Base-by-base conservation (phyloP, 108 stramenopile genomes). In the Poteriospumella lacustris region DNA sequence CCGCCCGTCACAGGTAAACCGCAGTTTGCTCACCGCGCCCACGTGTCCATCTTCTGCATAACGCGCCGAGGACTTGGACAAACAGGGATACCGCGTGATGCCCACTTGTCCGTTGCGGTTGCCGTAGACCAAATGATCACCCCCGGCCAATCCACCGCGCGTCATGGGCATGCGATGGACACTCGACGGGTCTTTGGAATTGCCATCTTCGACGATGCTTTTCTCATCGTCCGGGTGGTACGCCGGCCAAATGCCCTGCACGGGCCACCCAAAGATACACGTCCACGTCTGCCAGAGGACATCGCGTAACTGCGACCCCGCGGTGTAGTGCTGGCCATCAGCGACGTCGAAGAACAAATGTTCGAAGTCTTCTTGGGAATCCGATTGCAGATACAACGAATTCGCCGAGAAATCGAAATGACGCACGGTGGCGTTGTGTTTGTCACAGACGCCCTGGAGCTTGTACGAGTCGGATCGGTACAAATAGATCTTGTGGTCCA, bases 401-500 rank as follows among this genome's bases (percentile, higher is more conserved):
- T 83, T 80, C 78, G 70, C 78, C 38, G 68, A 73, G 67, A 82
- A 82, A 41, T 83, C 83, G 29, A 83, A 9, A 1, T 81, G 1
- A 39, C 43, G n/a, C 15, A 83, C 1, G 15, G 79, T 31, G 78
- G 67, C 69, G 40, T 79, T 82, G 69, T 82, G 81, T 29, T 76
- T 75, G 36, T 83, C 76, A 31, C 77, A 77, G 73, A 64, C 77
- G 24, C 62, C 80, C 41, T 75, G 76, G 42, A 82, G 69, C 28
- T 42, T 58, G 33, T 29, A 82, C 29, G 80, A 79, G 31, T 58
- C 72, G 39, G 78, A 36, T 47, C 77, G 68, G 78, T 83, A 82
- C 42, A 83, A 5, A 40, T 83, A 83, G 1, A 83, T 79, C 33
- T 81, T 85, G 75, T 76, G 31, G 77, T 85, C 84, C 5, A 38